Conservation (phyloP, 2,329 filamentous ascomycete genomes). For the Herpotrichia juniperi region DNA sequence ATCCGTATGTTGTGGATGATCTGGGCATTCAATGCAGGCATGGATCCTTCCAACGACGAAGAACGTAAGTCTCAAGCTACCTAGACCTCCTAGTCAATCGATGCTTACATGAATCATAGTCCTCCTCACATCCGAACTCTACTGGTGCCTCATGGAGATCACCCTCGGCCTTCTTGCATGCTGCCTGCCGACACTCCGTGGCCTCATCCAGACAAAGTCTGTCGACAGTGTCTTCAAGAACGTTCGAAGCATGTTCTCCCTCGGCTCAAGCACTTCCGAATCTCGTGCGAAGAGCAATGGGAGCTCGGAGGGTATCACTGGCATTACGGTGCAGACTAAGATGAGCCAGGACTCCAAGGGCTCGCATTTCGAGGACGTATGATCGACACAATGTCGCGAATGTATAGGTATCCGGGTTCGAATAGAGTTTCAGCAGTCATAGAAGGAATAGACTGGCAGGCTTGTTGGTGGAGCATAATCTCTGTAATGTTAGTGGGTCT, state of each 20-base stretch:
- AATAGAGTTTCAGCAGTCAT: background rate
- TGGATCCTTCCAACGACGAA: slow-evolving; percentile 9
- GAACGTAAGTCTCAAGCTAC: slow-evolving; percentile 6
- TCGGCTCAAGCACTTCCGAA: background rate
- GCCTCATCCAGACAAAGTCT: slow-evolving; percentile 8
- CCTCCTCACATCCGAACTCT: slow-evolving; percentile 13
- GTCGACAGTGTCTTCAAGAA: slow-evolving; percentile 5
- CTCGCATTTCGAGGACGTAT: background rate
- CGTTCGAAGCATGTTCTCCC: slow-evolving; percentile 5
- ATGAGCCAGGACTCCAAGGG: background rate
- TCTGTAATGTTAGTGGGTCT: background rate
- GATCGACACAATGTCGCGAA: background rate
- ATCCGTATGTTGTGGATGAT: slow-evolving; percentile 14
- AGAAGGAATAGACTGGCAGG: background rate
- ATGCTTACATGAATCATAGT: slow-evolving; percentile 7
- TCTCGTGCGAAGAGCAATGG: background rate
- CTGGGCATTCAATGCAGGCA: slow-evolving; percentile 8
- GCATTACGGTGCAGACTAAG: background rate
- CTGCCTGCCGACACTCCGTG: slow-evolving; percentile 16
- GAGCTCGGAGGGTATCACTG: background rate
- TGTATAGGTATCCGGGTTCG: background rate
- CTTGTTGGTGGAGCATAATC: background rate
- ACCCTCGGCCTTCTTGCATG: slow-evolving; percentile 11
- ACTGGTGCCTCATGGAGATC: slow-evolving; percentile 12
- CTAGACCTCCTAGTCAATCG: background rate